Evolutionary conservation across 495 filamentous ascomycete species (phyloP).

Genomic region (Articulospora tetracladia): DNA sequence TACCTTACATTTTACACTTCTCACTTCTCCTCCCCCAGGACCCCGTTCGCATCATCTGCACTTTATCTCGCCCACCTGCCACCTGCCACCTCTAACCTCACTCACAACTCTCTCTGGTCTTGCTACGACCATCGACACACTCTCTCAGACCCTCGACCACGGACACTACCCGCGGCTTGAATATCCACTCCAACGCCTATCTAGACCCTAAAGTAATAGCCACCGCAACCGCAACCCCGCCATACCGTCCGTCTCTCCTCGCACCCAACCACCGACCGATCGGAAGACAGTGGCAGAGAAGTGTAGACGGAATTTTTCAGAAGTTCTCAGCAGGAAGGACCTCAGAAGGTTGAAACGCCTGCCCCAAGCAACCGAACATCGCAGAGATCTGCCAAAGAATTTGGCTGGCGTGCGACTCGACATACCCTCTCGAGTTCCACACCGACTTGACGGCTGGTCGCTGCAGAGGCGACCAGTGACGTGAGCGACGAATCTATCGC

Average conservation of each 20-base stretch:
- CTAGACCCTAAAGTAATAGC: conserved; percentile 14
- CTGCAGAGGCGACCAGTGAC: conserved; percentile 22
- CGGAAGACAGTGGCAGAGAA: neutral
- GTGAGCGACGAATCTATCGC: conserved; percentile 1
- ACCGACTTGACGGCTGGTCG: conserved; percentile 21
- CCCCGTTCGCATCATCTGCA: neutral
- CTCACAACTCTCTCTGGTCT: conserved; percentile 11
- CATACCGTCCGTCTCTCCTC: neutral
- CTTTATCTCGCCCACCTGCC: neutral
- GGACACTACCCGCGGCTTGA: neutral
- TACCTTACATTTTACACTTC: conserved; percentile 19
- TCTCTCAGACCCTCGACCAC: neutral
- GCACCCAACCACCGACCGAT: neutral
- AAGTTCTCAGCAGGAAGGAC: neutral
- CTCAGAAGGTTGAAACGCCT: neutral
- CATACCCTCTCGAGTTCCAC: conserved; percentile 19
- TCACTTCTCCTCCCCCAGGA: neutral
- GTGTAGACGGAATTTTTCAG: neutral
- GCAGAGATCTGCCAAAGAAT: neutral
- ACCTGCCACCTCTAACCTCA: neutral
- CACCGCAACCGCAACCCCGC: conserved; percentile 11
- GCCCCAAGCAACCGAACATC: neutral
- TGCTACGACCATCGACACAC: conserved; percentile 14
- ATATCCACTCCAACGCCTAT: conserved; percentile 1
- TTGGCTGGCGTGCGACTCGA: neutral